Evolutionary conservation across 139 green algal species (phyloP).

Genomic region (Tetratostichococcus sp.): DNA sequence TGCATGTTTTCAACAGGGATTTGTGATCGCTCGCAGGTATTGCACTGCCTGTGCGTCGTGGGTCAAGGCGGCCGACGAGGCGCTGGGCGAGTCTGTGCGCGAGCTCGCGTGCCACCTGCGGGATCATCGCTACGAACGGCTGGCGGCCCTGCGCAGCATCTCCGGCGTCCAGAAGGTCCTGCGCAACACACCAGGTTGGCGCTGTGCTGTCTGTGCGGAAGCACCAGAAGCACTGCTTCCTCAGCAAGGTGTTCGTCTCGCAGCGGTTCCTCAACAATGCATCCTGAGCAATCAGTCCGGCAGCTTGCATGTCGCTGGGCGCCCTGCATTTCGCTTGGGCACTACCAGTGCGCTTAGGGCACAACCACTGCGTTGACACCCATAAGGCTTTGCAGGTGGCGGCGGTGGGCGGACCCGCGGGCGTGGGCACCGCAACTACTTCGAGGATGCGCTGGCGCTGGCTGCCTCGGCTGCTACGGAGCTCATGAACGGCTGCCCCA

Average conservation of each 20-base stretch:
- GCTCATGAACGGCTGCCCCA: not conserved
- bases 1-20: not conserved
- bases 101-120: not conserved
- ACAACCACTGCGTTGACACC: not conserved
- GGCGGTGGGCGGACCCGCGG: not conserved
- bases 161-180: not conserved
- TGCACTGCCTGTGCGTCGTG: not conserved
- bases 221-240: not conserved
- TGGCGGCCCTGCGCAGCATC: not conserved
- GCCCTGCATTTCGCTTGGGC: not conserved
- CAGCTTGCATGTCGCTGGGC: not conserved
- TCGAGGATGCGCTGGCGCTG: not conserved
- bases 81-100: not conserved
- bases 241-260: not conserved
- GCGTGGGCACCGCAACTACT: not conserved
- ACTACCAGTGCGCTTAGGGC: not conserved
- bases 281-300: not conserved
- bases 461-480: not conserved
- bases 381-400: not conserved
- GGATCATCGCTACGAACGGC: not conserved
- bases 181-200: not conserved
- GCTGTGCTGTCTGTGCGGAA: too few relatives aligned
- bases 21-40: not conserved
- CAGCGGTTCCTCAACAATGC: too few relatives aligned
- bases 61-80: not conserved